phyloP scores from a whole-genome alignment of 352 stramenopile genomes.

The Pythium volutum region DNA sequence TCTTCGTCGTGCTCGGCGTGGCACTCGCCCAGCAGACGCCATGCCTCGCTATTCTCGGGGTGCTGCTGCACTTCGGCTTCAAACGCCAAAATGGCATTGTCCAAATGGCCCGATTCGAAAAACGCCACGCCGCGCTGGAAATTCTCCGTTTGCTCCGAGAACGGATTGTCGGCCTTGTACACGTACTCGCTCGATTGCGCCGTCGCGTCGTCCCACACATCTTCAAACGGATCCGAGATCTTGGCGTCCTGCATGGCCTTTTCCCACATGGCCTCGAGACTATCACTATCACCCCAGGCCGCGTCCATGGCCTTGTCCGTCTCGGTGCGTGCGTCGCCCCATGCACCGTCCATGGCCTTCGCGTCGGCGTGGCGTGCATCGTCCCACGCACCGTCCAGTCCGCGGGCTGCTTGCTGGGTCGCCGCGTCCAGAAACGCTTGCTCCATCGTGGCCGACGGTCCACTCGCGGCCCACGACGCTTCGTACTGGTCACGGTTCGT shows the following conservation, averaged over 20 bases:
- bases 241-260: slow-evolving; percentile 37
- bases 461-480: slow-evolving; percentile 39
- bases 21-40: slow-evolving; percentile 92
- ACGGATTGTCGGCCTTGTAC: slow-evolving; percentile 80
- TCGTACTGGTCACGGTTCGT: slow-evolving; percentile 67
- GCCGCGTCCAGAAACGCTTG: slow-evolving; percentile 38
- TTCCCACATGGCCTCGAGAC: slow-evolving; percentile 36
- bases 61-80: slow-evolving; percentile 94
- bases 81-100: slow-evolving; percentile 93
- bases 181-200: slow-evolving; percentile 55
- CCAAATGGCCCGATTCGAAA: slow-evolving; percentile 89
- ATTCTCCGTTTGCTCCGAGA: slow-evolving; percentile 55
- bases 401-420: slow-evolving; percentile 20
- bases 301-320: slow-evolving; percentile 57
- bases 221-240: slow-evolving; percentile 74
- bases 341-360: slow-evolving; percentile 43
- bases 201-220: slow-evolving; percentile 53
- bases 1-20: slow-evolving; percentile 97
- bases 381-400: slow-evolving; percentile 45
- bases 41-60: slow-evolving; percentile 92
- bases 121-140: slow-evolving; percentile 75
- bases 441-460: slow-evolving; percentile 38
- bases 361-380: slow-evolving; percentile 27
- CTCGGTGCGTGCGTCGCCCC: slow-evolving; percentile 41
- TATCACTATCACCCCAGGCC: slow-evolving; percentile 56